Base-by-base conservation (phyloP, 768 basidiomycete genomes). In the Mrakia blollopis region DNA sequence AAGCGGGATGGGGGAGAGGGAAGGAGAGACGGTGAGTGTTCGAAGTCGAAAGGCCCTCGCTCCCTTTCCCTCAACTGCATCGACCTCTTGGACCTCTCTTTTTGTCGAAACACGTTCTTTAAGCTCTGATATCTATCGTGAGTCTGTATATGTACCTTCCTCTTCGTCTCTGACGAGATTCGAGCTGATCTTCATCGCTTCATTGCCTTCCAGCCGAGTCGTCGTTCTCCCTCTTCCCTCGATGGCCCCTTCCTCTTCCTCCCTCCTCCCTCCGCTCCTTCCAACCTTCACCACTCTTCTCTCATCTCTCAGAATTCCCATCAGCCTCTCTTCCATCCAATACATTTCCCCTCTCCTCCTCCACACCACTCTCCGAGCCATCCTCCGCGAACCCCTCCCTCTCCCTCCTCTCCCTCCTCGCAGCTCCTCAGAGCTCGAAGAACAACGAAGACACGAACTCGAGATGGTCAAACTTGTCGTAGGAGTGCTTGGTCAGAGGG, bases 381-480 rank as follows among this genome's bases (percentile, higher is more conserved):
- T 65, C 63, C n/a, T 65, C 8, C 63, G 63, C 7, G 21, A 65
- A 35, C 32, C 30, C 14, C 63, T 65, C 63, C 32, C 63, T 37
- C 30, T 65, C 35, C 63, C 63, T 37, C 21, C 63, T 37, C 63
- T 65, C 32, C 63, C 32, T 3, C 32, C 30, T 65, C 63, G 37
- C 14, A 35, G 32, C 41, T 35, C 37, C 16, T 41, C 68, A 30
- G 68, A 70, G 32, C 25, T 6, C 54, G 60, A 57, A 37, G 60
- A 60, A n/a, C n/a, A 41, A 21, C 72, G 72, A 25, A 1, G 39
- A 30, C 72, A 41, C 25, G 57, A 13, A 6, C 23, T 35, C 2
- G 72, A 72, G 41, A 47, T 50, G 30, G 71, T 52, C 71, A 54
- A 50, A 25, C 14, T 57, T 3, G 50, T 72, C 52, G 71, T 54